Evolutionary conservation across 768 basidiomycete genomes (phyloP), one percentile per base, ranked within the genome.

Genomic region (Multifurca ochricompacta): DNA sequence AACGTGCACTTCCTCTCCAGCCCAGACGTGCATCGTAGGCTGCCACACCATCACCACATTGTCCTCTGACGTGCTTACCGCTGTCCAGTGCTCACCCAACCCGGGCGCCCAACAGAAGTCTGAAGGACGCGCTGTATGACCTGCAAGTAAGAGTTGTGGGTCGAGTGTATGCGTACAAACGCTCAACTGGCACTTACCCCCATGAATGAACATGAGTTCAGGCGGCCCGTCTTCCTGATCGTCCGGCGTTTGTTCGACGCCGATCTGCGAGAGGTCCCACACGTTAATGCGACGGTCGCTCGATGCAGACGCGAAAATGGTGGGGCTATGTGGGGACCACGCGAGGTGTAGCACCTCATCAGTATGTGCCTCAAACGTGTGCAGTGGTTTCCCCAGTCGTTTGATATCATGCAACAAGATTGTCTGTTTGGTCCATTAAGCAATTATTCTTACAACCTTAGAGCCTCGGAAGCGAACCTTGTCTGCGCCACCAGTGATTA

Each of bases 191-290:
- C 55, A 51, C 61, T 57, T 73, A 81, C 87, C 96, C 62, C 96
- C 96, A 62, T 99, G 96, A 43, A 97, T 80, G 69, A 99, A 99
- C 60, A 98, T 70, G 54, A 98, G 71, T 68, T 99, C 96, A 1
- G 96, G 96, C 14, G 96, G 93, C 1, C 96, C 96, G 64, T 99
- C 96, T 67, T 99, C 96, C 54, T 92, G 89, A 65, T 99, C 96
- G 61, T 99, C 96, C 3, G 95, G 96, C 1, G 91, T 90, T 69
- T 99, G 96, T 67, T 99, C 96, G 36, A 86, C 79, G 1, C 96
- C 96, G 58, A 97, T 95, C 56, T 86, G 79, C 21, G 82, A 77
- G 53, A 97, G 68, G 71, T 99, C 94, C 96, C 96, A 99, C 44
- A 98, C 74, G 63, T 96, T 94, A 59, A 99, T 79, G 9, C 96